Evolutionary conservation across 345 rosid species (phyloP).

Genomic region (Zanthoxylum bungeanum): DNA sequence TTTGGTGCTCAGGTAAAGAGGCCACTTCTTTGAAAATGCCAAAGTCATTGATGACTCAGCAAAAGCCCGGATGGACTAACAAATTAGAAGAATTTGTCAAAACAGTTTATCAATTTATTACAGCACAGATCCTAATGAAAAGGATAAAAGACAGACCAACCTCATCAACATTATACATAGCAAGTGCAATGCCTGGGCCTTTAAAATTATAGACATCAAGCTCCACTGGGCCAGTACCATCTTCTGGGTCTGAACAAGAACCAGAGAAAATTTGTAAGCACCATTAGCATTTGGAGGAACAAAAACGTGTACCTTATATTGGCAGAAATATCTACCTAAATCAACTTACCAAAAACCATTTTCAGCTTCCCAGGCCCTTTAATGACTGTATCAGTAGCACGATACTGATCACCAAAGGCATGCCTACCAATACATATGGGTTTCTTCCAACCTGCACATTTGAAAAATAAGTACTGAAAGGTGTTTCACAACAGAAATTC

Average conservation of each 20-base stretch:
- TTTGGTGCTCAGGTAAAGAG: slow-evolving; percentile 93
- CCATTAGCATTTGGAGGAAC: slow-evolving; percentile 1
- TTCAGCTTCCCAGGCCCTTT: slow-evolving; percentile 91
- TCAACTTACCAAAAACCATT: slow-evolving; percentile 82
- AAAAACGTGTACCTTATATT: not conserved
- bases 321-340: slow-evolving; percentile 15
- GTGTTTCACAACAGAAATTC: slow-evolving; percentile 4
- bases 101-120: slow-evolving; percentile 13
- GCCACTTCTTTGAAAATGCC: slow-evolving; percentile 90
- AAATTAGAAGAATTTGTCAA: slow-evolving; percentile 18
- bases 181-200: slow-evolving; percentile 93
- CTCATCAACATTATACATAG: slow-evolving; percentile 98
- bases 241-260: slow-evolving; percentile 61
- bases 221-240: slow-evolving; percentile 60
- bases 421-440: slow-evolving; percentile 98
- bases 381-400: slow-evolving; percentile 75
- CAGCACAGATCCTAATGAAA: not conserved
- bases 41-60: slow-evolving; percentile 93
- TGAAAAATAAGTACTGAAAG: slow-evolving; percentile 11
- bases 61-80: slow-evolving; percentile 83
- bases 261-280: slow-evolving; percentile 10
- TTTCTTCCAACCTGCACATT: slow-evolving; percentile 78
- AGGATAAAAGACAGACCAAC: slow-evolving; percentile 30
- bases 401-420: slow-evolving; percentile 99
- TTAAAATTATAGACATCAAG: slow-evolving; percentile 78